phyloP scores from a whole-genome alignment of 2,329 filamentous ascomycete genomes.

The Clonostachys solani region DNA sequence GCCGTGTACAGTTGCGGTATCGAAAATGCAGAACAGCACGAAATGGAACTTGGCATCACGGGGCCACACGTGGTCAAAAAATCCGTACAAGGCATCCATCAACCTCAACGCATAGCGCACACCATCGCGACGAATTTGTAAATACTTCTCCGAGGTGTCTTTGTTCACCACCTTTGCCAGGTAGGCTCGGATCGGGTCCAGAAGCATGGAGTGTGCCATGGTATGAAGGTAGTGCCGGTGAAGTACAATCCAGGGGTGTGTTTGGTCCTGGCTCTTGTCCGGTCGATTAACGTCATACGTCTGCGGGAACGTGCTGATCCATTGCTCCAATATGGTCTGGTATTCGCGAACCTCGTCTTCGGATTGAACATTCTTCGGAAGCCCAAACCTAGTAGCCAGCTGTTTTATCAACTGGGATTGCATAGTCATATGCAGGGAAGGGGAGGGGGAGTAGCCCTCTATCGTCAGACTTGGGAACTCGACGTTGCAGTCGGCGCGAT shows the following conservation, averaged over 20 bases:
- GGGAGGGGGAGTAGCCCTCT: constrained; percentile 21
- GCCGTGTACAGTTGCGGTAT: constrained; percentile 44
- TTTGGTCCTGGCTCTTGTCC: constrained; percentile 17
- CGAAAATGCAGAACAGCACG: constrained; percentile 44
- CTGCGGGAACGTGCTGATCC: constrained; percentile 33
- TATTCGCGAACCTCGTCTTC: constrained; percentile 23
- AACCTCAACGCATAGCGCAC: constrained; percentile 38
- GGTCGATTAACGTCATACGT: constrained; percentile 30
- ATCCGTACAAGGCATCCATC: constrained; percentile 28
- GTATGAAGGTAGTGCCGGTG: constrained; percentile 41
- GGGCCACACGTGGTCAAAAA: constrained; percentile 38
- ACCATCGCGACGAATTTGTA: constrained; percentile 30
- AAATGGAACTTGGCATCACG: constrained; percentile 43
- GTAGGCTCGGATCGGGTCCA: constrained; percentile 39
- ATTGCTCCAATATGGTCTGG: constrained; percentile 27
- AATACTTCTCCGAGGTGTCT: constrained; percentile 20
- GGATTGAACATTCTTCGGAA: constrained; percentile 15
- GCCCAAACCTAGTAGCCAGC: constrained; percentile 20
- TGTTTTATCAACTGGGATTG: constrained; percentile 24
- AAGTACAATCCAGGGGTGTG: constrained; percentile 34
- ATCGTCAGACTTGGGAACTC: constrained; percentile 22
- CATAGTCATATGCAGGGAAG: constrained; percentile 26
- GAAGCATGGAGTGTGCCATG: constrained; percentile 36
- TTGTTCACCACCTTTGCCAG: constrained; percentile 29
- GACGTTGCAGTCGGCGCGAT: constrained; percentile 23